Evolutionary conservation across 2,329 filamentous ascomycete species (phyloP).

Genomic region (Ustulina deusta): DNA sequence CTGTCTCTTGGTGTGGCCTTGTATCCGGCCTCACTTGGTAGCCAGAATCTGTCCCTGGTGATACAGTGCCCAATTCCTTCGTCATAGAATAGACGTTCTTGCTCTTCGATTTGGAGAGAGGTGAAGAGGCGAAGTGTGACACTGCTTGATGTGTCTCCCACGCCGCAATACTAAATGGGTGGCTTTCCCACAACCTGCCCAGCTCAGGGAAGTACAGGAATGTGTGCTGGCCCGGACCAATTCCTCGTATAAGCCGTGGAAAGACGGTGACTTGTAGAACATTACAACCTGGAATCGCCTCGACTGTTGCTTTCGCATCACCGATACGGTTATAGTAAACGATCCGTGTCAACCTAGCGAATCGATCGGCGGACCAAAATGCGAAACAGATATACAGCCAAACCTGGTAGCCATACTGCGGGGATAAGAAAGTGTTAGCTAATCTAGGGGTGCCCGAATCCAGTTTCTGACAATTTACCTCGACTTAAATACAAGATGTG

Average conservation of each 20-base stretch:
- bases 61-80: not conserved
- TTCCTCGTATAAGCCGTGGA: conserved; percentile 18
- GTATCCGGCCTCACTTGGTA: conserved; percentile 8
- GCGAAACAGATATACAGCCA: conserved; percentile 47
- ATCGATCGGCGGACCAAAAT: conserved; percentile 45
- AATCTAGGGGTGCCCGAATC: too few species aligned
- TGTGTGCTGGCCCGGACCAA: conserved; percentile 40
- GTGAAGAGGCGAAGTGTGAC: not conserved
- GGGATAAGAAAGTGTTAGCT: not conserved
- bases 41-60: not conserved
- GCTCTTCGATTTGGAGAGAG: conserved; percentile 10
- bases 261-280: conserved; percentile 41
- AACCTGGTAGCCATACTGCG: conserved; percentile 45
- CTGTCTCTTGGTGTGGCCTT: not conserved
- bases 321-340: conserved; percentile 41
- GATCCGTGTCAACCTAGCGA: conserved; percentile 40
- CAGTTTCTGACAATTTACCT: not conserved
- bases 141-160: conserved; percentile 31
- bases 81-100: conserved; percentile 1
- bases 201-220: conserved; percentile 42
- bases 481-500: not conserved
- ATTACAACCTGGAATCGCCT: conserved; percentile 35
- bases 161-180: conserved; percentile 45
- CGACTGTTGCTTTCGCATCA: conserved; percentile 30
- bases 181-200: conserved; percentile 46